Conservation (phyloP, 768 basidiomycete species). For the Hortiboletus flavorubellus region DNA sequence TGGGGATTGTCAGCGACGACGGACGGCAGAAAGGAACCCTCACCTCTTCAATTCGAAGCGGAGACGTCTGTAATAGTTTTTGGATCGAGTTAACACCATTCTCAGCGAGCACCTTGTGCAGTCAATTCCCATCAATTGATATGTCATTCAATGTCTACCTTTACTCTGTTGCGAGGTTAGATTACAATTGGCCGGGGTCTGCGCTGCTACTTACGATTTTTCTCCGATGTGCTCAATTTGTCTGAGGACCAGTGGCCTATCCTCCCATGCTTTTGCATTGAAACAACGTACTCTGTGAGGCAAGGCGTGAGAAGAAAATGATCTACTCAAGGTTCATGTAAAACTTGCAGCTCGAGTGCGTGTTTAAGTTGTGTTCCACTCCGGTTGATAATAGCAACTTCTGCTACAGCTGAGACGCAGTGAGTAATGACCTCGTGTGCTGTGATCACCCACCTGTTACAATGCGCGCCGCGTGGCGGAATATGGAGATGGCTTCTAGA, state of each 20-base stretch:
- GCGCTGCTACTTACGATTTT: constrained; percentile 62
- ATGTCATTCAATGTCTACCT: constrained; percentile 13
- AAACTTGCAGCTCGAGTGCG: constrained; percentile 68
- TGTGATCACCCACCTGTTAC: constrained; percentile 52
- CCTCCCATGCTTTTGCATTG: constrained; percentile 89
- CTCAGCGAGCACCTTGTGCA: constrained; percentile 64
- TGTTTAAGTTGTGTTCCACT: constrained; percentile 67
- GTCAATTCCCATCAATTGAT: constrained; percentile 9
- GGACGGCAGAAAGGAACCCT: background rate
- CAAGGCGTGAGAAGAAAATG: background rate
- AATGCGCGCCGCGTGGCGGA: constrained; percentile 75
- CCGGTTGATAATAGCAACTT: constrained; percentile 65
- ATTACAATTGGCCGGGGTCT: background rate
- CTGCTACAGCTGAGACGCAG: constrained; percentile 60
- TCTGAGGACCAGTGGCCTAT: constrained; percentile 75
- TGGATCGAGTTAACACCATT: constrained; percentile 66
- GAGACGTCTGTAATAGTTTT: constrained; percentile 51
- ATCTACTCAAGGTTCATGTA: background rate
- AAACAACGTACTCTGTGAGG: constrained; percentile 66
- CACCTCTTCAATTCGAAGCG: constrained; percentile 65
- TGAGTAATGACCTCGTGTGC: background rate
- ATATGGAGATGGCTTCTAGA: constrained; percentile 66
- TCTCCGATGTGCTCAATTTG: constrained; percentile 92
- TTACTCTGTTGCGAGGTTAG: constrained; percentile 20
- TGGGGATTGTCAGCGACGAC: constrained; percentile 26